Conservation (phyloP, 2,329 filamentous ascomycete species). For the Fusarium sp. region DNA sequence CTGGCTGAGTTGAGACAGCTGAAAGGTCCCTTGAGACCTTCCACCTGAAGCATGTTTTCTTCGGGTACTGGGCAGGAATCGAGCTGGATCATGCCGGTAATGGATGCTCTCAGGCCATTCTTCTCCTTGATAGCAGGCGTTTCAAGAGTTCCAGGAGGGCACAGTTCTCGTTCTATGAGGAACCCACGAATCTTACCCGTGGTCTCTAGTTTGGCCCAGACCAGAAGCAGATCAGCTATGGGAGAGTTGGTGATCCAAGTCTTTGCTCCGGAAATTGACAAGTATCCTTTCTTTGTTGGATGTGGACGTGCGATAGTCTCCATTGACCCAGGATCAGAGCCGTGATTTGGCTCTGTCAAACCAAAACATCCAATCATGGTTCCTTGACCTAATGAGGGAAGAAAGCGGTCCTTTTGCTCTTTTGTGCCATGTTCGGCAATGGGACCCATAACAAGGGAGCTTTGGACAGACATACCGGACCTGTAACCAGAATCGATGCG, state of each 20-base stretch:
- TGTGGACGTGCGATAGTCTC: slow-evolving; percentile 85
- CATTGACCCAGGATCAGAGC: slow-evolving; percentile 90
- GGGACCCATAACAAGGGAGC: slow-evolving; percentile 90
- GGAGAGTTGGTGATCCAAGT: slow-evolving; percentile 97
- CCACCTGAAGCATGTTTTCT: slow-evolving; percentile 93
- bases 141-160: slow-evolving; percentile 86
- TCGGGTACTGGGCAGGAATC: slow-evolving; percentile 87
- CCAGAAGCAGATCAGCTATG: slow-evolving; percentile 83
- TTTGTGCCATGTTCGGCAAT: slow-evolving; percentile 86
- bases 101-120: slow-evolving; percentile 88
- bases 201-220: slow-evolving; percentile 92
- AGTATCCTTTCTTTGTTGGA: slow-evolving; percentile 83
- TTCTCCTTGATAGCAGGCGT: slow-evolving; percentile 95
- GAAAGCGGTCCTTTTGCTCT: slow-evolving; percentile 85
- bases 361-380: slow-evolving; percentile 87
- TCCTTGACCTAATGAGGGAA: slow-evolving; percentile 83
- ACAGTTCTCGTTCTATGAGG: slow-evolving; percentile 83
- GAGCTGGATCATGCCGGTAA: slow-evolving; percentile 97
- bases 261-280: slow-evolving; percentile 81
- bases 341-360: slow-evolving; percentile 93
- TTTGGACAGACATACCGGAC: slow-evolving; percentile 94
- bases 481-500: slow-evolving; percentile 91
- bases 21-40: slow-evolving; percentile 89
- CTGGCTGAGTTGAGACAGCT: slow-evolving; percentile 92
- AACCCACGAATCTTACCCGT: slow-evolving; percentile 97